Conservation (phyloP, 139 green algal species). For the Coccomyxa sp. region DNA sequence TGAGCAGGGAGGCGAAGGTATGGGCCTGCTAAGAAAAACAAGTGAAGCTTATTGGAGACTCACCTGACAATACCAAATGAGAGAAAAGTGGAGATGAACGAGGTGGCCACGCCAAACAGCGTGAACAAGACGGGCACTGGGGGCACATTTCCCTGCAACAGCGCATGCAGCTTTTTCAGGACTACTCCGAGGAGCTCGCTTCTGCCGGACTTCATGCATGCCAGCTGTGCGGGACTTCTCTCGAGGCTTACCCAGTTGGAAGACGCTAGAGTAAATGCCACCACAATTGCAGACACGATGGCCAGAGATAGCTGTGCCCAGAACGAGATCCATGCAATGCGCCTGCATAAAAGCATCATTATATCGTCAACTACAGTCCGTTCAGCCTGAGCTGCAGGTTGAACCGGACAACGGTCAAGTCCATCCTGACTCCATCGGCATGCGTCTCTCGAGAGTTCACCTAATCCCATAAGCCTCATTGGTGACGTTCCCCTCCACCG, state of each 20-base stretch:
- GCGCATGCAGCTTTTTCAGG: neutral
- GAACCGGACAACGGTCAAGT: neutral
- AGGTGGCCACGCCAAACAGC: slow-evolving; percentile 57
- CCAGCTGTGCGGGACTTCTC: neutral
- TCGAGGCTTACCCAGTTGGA: neutral
- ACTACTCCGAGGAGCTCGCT: no score
- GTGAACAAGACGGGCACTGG: slow-evolving; percentile 59
- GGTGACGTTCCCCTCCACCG: neutral
- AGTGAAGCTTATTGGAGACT: neutral
- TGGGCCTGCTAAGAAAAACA: no score
- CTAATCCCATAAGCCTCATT: neutral
- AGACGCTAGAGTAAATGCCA: slow-evolving; percentile 59
- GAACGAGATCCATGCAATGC: slow-evolving; percentile 68
- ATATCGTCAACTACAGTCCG: no score
- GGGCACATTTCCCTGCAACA: neutral
- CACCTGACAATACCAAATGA: slow-evolving; percentile 36
- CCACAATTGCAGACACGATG: slow-evolving; percentile 72
- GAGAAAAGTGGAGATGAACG: slow-evolving; percentile 80
- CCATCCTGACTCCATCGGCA: neutral
- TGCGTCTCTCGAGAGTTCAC: neutral
- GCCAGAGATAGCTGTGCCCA: slow-evolving; percentile 85
- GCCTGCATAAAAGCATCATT: slow-evolving; percentile 13
- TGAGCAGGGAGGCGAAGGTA: neutral
- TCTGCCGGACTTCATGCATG: neutral
- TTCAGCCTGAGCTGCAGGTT: neutral